Evolutionary conservation across 1,284 basidiomycete species (phyloP), one percentile per base, ranked within the genome.

Genomic region (Pulchroboletus neoregius): DNA sequence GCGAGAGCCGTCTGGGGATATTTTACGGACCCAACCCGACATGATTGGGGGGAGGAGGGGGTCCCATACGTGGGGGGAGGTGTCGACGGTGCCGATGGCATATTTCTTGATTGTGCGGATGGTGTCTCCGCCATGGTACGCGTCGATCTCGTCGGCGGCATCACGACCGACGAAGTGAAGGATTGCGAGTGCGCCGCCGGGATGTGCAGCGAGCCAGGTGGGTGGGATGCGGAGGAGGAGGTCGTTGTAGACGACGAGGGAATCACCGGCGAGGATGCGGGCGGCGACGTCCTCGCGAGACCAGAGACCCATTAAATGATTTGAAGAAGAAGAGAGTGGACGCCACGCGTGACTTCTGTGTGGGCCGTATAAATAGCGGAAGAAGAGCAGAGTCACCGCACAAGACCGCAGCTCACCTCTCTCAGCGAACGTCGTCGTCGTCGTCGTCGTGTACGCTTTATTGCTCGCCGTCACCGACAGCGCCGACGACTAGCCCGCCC

Each of bases 141-240:
- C 95, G 53, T 92, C 82, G 38, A 98, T 89, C 68, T 99, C 95
- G 71, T 96, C 91, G 3, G 87, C 82, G 0, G 94, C 95, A 65
- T 99, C 94, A 42, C 95, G 80, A 3, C 96, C 96, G 26, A 97
- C 85, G 62, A 95, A 98, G 71, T 99, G 96, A 23, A 96, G 82
- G 51, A 99, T 84, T 15, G 94, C 80, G 39, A 97, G 84, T 11
- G 82, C 71, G 45, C 95, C 94, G 35, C 95, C 96, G 0, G 95
- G 95, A 65, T 99, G 96, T 3, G 76, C 72, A 4, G 78, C 67
- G 16, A 95, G 82, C 96, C 95, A 97, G 13, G 76, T 71, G 11
- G 77, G 75, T 18, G 91, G 82, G n/a, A 96, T 82, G 53, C 85
- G 82, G 55, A 97, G 83, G 53, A 98, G 82, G 50, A 78, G 74